These are phyloP conservation scores for Ceriops decandra DNA, from an alignment of 345 rosid genomes.

Conservation along the genomic window DNA sequence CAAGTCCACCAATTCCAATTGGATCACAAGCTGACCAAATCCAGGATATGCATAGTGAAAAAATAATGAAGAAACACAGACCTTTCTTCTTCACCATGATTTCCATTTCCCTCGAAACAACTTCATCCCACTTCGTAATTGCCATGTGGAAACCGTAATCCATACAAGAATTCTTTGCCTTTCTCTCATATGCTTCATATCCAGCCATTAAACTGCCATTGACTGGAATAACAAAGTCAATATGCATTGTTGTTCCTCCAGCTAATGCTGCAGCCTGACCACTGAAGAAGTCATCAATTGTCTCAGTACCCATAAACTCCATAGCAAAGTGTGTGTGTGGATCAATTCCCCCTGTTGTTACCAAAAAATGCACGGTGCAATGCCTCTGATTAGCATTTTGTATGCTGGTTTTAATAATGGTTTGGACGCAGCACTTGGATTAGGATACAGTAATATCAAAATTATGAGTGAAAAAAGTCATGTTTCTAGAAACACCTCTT, in stretches of 20 bases:
- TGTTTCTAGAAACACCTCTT: no score
- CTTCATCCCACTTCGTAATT: constrained; percentile 86
- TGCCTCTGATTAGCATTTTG: constrained; percentile 4
- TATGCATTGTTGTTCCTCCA: constrained; percentile 98
- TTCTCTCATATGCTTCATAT: constrained; percentile 60
- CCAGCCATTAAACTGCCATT: constrained; percentile 77
- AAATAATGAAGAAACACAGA: constrained; percentile 15
- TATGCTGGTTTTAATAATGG: not conserved
- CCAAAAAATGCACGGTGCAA: not conserved
- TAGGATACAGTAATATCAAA: no score
- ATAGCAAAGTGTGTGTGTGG: constrained; percentile 89
- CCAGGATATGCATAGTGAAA: not conserved
- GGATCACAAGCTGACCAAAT: not conserved
- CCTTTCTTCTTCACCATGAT: constrained; percentile 85
- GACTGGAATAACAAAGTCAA: constrained; percentile 85
- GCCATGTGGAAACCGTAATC: constrained; percentile 99
- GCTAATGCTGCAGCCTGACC: constrained; percentile 99
- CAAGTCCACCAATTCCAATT: not conserved
- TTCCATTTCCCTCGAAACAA: constrained; percentile 80
- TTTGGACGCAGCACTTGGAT: no score
- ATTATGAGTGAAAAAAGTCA: no score
- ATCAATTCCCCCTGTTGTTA: constrained; percentile 77
- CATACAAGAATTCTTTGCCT: constrained; percentile 75
- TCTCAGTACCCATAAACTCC: constrained; percentile 73
- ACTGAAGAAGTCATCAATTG: constrained; percentile 86